Evolutionary conservation across 2,329 filamentous ascomycete genomes (phyloP), one percentile per base, ranked within the genome.

Genomic region (Capronia americana): DNA sequence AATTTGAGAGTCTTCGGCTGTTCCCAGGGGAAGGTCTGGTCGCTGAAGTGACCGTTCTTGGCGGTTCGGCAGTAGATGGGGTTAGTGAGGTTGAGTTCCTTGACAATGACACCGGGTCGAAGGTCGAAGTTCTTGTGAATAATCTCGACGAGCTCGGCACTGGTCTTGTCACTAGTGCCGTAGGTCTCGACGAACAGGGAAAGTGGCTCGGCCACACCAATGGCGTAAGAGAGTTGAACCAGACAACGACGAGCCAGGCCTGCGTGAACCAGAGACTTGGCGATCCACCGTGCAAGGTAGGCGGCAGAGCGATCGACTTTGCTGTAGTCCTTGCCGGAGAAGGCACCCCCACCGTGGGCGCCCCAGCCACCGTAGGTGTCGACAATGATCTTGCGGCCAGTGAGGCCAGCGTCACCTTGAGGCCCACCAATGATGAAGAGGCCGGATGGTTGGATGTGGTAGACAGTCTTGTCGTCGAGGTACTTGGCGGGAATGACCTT

Each of bases 291-390:
- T 74, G 88, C 93, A 75, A 98, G 89, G 85, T 99, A 99, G 78
- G 95, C 95, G 73, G 95, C 95, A 61, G 95, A 98, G 76, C 95
- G 92, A 81, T 99, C 95, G 83, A 99, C 95, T 89, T 99, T 99
- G 88, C 93, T 97, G 89, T 97, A 99, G 83, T 99, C 95, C 90
- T 99, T 99, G 78, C 95, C 95, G 77, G 95, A 98, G 91, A 99
- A 99, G 82, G 95, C 95, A 90, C 95, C 95, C 87, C 95, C 95
- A 87, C 95, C 95, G 87, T 99, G 95, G 76, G 95, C 95, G 85
- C 95, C 95, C 95, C 95, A 98, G 77, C 95, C 95, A 86, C 95
- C 95, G 85, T 99, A 99, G 81, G 95, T 98, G 85, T 99, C 95
- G 80, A 99, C 95, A 74, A 97, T 91, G 88, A 99, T 99, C 90